Conservation (phyloP, 495 filamentous ascomycete genomes). For the Penicillium herquei region DNA sequence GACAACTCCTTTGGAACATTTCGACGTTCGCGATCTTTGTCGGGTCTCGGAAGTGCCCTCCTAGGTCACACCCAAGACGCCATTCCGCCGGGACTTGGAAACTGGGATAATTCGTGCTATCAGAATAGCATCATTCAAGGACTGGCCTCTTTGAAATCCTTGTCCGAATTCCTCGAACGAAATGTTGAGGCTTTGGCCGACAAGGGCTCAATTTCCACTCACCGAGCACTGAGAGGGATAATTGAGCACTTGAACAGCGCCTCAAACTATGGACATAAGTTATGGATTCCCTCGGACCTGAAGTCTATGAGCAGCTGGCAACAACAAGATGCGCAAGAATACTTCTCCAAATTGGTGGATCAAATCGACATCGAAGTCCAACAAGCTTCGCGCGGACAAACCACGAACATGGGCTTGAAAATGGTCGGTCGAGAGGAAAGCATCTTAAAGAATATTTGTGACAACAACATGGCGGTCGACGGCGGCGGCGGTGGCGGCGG, state of each 20-base stretch:
- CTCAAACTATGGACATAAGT: conserved; percentile 62
- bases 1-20: conserved; percentile 51
- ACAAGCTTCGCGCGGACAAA: conserved; percentile 44
- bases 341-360: conserved; percentile 85
- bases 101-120: conserved; percentile 93
- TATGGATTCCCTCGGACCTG: conserved; percentile 75
- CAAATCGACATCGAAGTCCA: conserved; percentile 77
- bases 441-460: conserved; percentile 27
- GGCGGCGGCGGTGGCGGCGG: too few species aligned
- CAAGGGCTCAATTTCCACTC: conserved; percentile 43
- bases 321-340: conserved; percentile 98
- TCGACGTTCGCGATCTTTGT: conserved; percentile 39
- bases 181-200: conserved; percentile 45
- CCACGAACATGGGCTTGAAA: conserved; percentile 44
- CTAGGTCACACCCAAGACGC: conserved; percentile 36
- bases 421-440: conserved; percentile 38
- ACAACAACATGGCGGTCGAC: conserved; percentile 1
- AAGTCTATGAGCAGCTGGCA: conserved; percentile 91
- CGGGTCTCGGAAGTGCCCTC: conserved; percentile 41
- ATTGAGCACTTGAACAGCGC: conserved; percentile 65
- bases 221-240: conserved; percentile 59
- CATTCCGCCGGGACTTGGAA: conserved; percentile 75
- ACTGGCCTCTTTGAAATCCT: conserved; percentile 69
- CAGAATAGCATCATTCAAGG: conserved; percentile 95
- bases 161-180: conserved; percentile 50